Base-by-base conservation (phyloP, 495 filamentous ascomycete species). In the Cudoniella acicularis region DNA sequence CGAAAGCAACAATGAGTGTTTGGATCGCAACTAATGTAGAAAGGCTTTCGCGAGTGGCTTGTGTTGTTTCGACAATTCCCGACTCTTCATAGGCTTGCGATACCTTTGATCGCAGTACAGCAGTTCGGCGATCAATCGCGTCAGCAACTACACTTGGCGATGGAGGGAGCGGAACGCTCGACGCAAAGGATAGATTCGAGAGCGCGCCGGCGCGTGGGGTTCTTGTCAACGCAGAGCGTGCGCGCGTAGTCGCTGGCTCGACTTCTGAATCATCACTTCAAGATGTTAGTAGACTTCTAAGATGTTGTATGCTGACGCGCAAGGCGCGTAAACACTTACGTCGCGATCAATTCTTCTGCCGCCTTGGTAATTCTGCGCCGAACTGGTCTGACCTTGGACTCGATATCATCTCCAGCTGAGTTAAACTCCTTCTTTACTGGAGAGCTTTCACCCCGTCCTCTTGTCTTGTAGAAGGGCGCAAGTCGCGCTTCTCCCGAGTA, bases 61-160 rank as follows among this genome's bases (percentile, higher is more conserved):
- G 79, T 1, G 88, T 73, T 10, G 74, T 72, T 59, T 90, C 76
- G 23, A 72, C 69, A 49, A 84, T 71, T 30, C 78, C 76, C 13
- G 74, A 78, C 10, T 76, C 73, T 20, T 75, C 72, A 60, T 82
- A 81, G 2, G 76, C 70, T 8, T 73, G 67, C 50, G 72, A 67
- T 55, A 81, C 75, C 61, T 72, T 75, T 41, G 72, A 75, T 67
- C 85, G 83, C 48, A 93, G 72, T 25, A 77, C 82, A 20, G 83
- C 70, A 1, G 90, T 89, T 61, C 83, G 79, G 60, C 81, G 82
- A 69, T 97, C 92, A 62, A 96, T 90, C 36, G 79, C 84, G 61
- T 91, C 81, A n/a, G 87, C 89, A 49, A 98, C 85, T 49, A 89
- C 81, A 18, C 90, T 86, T 0, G 93, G 93, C 0, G 91, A 94